These are phyloP conservation scores for Dictyostelium citrinum DNA, from an alignment of 78 protist species.

Conservation along the genomic window DNA sequence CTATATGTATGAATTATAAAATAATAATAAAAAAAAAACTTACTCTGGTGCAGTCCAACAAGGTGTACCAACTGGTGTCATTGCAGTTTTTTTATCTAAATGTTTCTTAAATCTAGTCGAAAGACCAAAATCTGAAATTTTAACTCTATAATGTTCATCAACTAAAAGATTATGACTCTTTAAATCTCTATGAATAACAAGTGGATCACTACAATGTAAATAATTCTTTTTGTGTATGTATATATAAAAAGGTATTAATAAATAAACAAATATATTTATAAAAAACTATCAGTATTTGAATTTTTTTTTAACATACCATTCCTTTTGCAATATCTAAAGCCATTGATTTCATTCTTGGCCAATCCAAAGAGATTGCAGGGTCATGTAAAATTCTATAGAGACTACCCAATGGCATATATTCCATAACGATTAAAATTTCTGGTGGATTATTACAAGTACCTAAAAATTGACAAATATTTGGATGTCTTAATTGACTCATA, in stretches of 20 bases:
- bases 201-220: constrained; percentile 81
- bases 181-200: constrained; percentile 83
- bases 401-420: constrained; percentile 78
- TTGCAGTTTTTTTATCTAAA: constrained; percentile 52
- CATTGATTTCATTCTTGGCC: constrained; percentile 69
- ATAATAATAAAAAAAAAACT: background rate
- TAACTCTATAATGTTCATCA: constrained; percentile 85
- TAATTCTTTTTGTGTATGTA: background rate
- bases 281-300: background rate
- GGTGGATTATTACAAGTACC: constrained; percentile 83
- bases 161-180: constrained; percentile 83
- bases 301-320: constrained; percentile 29
- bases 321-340: constrained; percentile 81
- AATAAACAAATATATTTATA: background rate
- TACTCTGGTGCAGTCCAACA: constrained; percentile 78
- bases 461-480: constrained; percentile 83
- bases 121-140: constrained; percentile 73
- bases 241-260: no score
- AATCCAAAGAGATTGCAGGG: constrained; percentile 8
- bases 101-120: constrained; percentile 68
- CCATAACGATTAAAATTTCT: constrained; percentile 82
- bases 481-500: constrained; percentile 82
- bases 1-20: no score
- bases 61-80: constrained; percentile 79
- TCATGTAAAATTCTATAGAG: constrained; percentile 76